A percentile compares a stretch with the other conserved stretches of the same genome.
Conservation (phyloP, 768 basidiomycete genomes). For the Kondoa subrosea region DNA sequence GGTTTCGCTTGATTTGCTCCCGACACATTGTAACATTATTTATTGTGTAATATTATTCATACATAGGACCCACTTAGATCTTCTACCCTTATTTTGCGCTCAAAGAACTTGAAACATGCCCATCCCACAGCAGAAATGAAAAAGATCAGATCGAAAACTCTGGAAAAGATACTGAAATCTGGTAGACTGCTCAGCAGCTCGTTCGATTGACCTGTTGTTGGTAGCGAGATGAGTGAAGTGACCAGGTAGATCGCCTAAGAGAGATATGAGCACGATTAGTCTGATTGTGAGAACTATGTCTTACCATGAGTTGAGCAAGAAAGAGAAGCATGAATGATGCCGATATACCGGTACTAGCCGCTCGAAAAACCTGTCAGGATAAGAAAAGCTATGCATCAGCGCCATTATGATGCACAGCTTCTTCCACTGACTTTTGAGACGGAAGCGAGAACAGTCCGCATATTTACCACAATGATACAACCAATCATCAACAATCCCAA, state of each 20-base stretch:
- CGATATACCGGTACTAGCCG: slow-evolving; percentile 26
- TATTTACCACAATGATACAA: slow-evolving; percentile 28
- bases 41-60: no score
- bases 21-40: no score
- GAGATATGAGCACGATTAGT: not conserved
- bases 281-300: not conserved
- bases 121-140: slow-evolving; percentile 23
- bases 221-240: slow-evolving; percentile 29
- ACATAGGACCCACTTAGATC: not conserved
- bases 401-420: no score
- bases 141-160: slow-evolving; percentile 28
- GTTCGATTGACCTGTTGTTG: slow-evolving; percentile 15
- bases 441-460: slow-evolving; percentile 25
- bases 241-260: slow-evolving; percentile 27
- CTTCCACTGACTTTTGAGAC: slow-evolving; percentile 24
- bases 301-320: slow-evolving; percentile 28
- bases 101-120: slow-evolving; percentile 21
- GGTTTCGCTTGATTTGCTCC: not conserved
- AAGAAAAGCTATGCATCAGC: no score
- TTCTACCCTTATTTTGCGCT: slow-evolving; percentile 18
- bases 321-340: slow-evolving; percentile 29
- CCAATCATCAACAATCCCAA: slow-evolving; percentile 24
- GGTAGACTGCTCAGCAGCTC: slow-evolving; percentile 26
- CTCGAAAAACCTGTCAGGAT: slow-evolving; percentile 28
- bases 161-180: slow-evolving; percentile 27